Conservation (phyloP, 2,329 filamentous ascomycete genomes). For the Fusarium hostae region DNA sequence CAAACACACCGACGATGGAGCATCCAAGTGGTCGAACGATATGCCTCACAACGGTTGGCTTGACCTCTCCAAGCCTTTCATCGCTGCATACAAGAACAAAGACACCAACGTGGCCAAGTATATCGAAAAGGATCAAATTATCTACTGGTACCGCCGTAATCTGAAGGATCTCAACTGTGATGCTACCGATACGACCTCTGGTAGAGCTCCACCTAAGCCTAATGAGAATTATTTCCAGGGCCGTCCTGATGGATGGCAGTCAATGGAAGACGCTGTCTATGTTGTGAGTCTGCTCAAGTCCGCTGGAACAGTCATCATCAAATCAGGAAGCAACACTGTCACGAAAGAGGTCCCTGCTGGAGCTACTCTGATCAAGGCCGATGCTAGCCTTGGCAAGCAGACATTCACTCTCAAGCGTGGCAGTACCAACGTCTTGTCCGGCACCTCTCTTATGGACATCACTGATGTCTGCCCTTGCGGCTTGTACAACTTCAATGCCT, state of each 20-base stretch:
- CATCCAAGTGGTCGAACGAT: constrained; percentile 61
- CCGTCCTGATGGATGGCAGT: constrained; percentile 61
- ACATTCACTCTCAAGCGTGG: constrained; percentile 57
- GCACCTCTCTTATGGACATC: constrained; percentile 62
- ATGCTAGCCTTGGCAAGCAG: constrained; percentile 56
- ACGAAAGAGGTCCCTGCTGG: constrained; percentile 48
- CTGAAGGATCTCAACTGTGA: constrained; percentile 60
- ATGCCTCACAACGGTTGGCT: constrained; percentile 64
- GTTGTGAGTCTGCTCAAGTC: constrained; percentile 62
- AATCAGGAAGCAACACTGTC: constrained; percentile 56
- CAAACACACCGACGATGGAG: constrained; percentile 55
- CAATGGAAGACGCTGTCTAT: constrained; percentile 62
- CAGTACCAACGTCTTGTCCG: constrained; percentile 55
- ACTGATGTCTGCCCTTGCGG: constrained; percentile 61
- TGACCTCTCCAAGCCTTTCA: constrained; percentile 64
- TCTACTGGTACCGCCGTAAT: constrained; percentile 68
- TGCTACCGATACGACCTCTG: constrained; percentile 62
- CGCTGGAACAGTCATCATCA: constrained; percentile 56
- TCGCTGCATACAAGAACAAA: constrained; percentile 63
- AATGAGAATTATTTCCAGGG: constrained; percentile 64
- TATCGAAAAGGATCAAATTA: constrained; percentile 60
- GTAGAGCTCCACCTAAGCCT: constrained; percentile 53
- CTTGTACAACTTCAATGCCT: constrained; percentile 68
- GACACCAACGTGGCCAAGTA: constrained; percentile 52
- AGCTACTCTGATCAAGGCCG: constrained; percentile 53